Percentiles rank a stretch among this genome's conserved stretches.
Conservation (phyloP, 1,139 yeast species). For the Taiozyma sp. region DNA sequence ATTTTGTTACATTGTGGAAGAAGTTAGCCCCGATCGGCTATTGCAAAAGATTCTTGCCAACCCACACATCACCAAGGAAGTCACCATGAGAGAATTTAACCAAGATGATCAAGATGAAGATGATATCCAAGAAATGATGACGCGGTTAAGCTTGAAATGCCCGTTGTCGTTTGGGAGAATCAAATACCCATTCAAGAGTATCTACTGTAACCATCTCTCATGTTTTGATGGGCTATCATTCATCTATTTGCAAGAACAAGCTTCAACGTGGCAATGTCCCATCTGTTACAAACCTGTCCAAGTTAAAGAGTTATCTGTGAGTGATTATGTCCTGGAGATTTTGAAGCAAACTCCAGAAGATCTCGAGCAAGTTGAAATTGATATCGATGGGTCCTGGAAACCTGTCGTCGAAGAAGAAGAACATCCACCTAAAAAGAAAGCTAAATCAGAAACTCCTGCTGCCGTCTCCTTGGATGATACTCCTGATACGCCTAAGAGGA, state of each 20-base stretch:
- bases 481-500: background rate
- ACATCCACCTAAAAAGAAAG: slow-evolving; percentile 3
- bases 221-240: slow-evolving; percentile 66
- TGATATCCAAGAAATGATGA: slow-evolving; percentile 50
- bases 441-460: slow-evolving; percentile 4
- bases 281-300: slow-evolving; percentile 44
- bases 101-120: slow-evolving; percentile 43
- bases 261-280: slow-evolving; percentile 68
- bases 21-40: slow-evolving; percentile 35
- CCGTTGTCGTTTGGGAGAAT: slow-evolving; percentile 62
- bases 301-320: slow-evolving; percentile 49
- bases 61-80: slow-evolving; percentile 42
- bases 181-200: slow-evolving; percentile 53
- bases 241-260: slow-evolving; percentile 52
- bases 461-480: slow-evolving; percentile 4
- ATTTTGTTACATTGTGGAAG: slow-evolving; percentile 49
- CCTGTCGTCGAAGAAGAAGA: slow-evolving; percentile 25
- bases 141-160: slow-evolving; percentile 53
- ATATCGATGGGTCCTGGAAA: slow-evolving; percentile 56
- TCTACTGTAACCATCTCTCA: slow-evolving; percentile 58
- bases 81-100: slow-evolving; percentile 40
- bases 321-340: slow-evolving; percentile 54
- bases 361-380: slow-evolving; percentile 49
- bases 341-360: slow-evolving; percentile 38
- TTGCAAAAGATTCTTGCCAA: slow-evolving; percentile 29